Evolutionary conservation across 2,329 filamentous ascomycete species (phyloP), one percentile per base, ranked within the genome.

Genomic region (Scedosporium dehoogii): DNA sequence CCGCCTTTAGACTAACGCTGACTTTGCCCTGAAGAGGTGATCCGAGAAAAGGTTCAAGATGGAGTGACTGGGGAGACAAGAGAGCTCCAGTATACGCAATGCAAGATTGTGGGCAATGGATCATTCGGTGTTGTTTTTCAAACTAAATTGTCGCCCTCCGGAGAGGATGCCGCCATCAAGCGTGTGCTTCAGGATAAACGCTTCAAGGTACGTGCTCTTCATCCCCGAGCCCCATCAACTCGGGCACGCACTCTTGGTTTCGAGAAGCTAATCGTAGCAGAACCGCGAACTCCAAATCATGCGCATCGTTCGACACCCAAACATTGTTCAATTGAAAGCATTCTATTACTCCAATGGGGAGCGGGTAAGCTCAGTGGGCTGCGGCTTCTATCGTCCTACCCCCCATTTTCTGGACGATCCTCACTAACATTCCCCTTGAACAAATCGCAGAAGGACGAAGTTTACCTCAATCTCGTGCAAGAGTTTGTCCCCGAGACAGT

Each of bases 261-360:
- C 27, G n/a, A 18, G 21, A 60, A 63, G 59, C 44, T 57, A 18
- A 58, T 41, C 12, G 29, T 14, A 51, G 44, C 74, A 99, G 94
- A 99, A 99, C 75, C 92, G 94, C 78, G 94, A 99, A 76, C 84
- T 99, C 69, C 94, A 99, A 76, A 99, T 99, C 74, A 99, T 99
- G 94, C 90, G 94, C 73, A 99, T 99, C 73, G 94, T 99, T 71
- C 88, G 93, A 73, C 94, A 99, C 76, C 94, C 94, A 63, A 99
- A 99, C 78, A 97, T 99, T 71, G 94, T 99, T 65, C 92, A 97
- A 76, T 83, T 99, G 67, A 99, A 99, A 81, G 94, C 94, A 61
- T 99, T 99, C 79, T 99, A 97, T 80, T 99, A 97, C 79, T 97
- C 93, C 69, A 99, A 97, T 74, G 94, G 94, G 73, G 94, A 99